phyloP scores from a whole-genome alignment of 2,329 filamentous ascomycete species.

The Pseudogymnoascus sp. region DNA sequence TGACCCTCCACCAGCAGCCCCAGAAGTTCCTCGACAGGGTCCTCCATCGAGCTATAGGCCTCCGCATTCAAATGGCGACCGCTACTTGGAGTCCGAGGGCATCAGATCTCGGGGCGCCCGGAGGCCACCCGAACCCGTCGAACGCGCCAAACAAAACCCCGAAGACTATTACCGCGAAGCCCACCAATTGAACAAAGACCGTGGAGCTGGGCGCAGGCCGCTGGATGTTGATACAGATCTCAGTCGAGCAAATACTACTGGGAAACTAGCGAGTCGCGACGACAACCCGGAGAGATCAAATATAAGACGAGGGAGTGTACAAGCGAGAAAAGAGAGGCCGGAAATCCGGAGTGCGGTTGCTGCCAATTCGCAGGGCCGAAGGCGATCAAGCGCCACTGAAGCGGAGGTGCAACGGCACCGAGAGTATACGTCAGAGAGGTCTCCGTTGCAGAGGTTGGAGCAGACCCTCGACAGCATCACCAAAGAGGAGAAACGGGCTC shows the following conservation, averaged over 20 bases:
- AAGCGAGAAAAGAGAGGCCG: conserved; percentile 14
- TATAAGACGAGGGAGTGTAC: conserved; percentile 12
- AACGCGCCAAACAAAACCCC: conserved; percentile 10
- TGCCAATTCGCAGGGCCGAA: conserved; percentile 20
- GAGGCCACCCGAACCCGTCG: conserved; percentile 22
- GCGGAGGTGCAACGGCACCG: conserved; percentile 33
- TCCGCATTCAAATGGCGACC: conserved; percentile 34
- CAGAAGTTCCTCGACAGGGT: conserved; percentile 49
- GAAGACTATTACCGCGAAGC: conserved; percentile 13
- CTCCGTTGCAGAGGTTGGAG: conserved; percentile 88
- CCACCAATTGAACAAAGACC: background rate
- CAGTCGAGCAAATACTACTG: background rate
- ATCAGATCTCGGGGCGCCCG: conserved; percentile 22
- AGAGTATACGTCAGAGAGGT: conserved; percentile 70
- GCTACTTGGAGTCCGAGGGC: background rate
- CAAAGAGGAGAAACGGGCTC: conserved; percentile 88
- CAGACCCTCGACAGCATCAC: conserved; percentile 68
- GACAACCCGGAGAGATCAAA: conserved; percentile 11
- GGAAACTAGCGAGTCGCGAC: conserved; percentile 9
- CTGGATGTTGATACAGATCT: background rate
- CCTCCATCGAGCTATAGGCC: conserved; percentile 50
- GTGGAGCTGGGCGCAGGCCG: background rate
- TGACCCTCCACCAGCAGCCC: conserved; percentile 40
- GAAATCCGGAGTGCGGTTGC: conserved; percentile 14
- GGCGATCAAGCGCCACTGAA: conserved; percentile 29